phyloP scores from a whole-genome alignment of 2,329 filamentous ascomycete species.

The Zalaria obscura region DNA sequence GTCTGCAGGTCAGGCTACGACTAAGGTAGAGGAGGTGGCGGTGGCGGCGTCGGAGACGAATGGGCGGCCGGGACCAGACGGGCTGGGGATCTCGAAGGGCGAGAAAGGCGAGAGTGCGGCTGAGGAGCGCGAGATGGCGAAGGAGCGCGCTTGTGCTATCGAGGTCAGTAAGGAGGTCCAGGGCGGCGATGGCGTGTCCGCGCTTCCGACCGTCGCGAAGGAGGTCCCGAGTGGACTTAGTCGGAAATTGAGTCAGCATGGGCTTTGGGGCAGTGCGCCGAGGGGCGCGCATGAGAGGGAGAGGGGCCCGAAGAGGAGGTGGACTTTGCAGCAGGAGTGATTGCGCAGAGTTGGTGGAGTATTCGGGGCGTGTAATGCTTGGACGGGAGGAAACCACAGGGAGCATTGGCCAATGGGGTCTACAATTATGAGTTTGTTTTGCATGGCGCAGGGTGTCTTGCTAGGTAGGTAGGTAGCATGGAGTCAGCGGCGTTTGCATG shows the following conservation, averaged over 20 bases:
- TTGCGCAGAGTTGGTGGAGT: too few species aligned
- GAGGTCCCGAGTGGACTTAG: conserved; percentile 11
- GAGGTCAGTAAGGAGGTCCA: too few species aligned
- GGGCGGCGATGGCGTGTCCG: neutral
- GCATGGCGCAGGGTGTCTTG: too few species aligned
- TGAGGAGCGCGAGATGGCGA: conserved; percentile 11
- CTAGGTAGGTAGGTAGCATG: too few species aligned
- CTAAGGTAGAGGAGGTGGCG: too few species aligned
- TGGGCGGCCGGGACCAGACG: too few species aligned
- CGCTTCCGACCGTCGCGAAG: conserved; percentile 11
- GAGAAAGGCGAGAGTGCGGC: neutral
- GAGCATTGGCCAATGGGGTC: too few species aligned
- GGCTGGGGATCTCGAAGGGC: neutral
- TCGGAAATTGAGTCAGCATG: conserved; percentile 17
- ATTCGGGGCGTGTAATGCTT: too few species aligned
- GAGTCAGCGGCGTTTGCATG: too few species aligned
- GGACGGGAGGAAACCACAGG: too few species aligned
- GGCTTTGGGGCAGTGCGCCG: conserved; percentile 29
- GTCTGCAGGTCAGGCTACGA: neutral
- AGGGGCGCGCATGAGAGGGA: conserved; percentile 18
- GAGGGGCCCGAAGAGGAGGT: conserved; percentile 26
- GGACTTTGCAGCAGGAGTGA: conserved; percentile 23
- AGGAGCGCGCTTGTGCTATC: conserved; percentile 1
- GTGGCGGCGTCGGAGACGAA: too few species aligned
- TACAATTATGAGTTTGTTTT: too few species aligned